phyloP scores from a whole-genome alignment of 2,329 filamentous ascomycete species.

The Pestalotiopsis sp. region DNA sequence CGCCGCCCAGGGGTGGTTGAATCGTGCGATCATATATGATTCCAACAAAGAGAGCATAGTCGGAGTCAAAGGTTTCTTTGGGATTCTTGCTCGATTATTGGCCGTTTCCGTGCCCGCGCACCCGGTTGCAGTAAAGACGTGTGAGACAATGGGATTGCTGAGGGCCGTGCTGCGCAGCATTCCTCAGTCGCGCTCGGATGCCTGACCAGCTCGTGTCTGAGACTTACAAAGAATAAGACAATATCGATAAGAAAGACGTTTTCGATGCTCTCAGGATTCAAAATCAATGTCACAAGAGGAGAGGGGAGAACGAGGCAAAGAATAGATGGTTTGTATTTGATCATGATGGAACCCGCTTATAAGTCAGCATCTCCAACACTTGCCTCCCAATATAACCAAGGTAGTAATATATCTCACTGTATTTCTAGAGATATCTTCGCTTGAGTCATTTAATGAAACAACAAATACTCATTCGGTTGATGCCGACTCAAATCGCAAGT shows the following conservation, averaged over 20 bases:
- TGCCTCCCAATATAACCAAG: too few relatives aligned
- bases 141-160: conserved; percentile 9
- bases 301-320: too few relatives aligned
- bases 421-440: too few relatives aligned
- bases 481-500: too few relatives aligned
- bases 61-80: conserved; percentile 7
- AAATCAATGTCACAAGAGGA: too few relatives aligned
- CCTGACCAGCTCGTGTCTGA: not conserved
- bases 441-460: too few relatives aligned
- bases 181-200: conserved; percentile 22
- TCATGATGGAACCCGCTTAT: too few relatives aligned
- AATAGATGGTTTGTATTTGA: too few relatives aligned
- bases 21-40: conserved; percentile 4
- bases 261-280: too few relatives aligned
- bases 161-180: conserved; percentile 19
- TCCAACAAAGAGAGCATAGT: conserved; percentile 19
- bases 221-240: not conserved
- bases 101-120: conserved; percentile 21
- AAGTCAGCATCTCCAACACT: too few relatives aligned
- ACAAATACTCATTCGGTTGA: too few relatives aligned
- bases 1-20: not conserved
- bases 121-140: conserved; percentile 17
- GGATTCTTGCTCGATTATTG: conserved; percentile 14
- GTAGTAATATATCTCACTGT: too few relatives aligned
- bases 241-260: not conserved